phyloP scores from a whole-genome alignment of 106 monocot species.

The Dendrobium nobile region DNA sequence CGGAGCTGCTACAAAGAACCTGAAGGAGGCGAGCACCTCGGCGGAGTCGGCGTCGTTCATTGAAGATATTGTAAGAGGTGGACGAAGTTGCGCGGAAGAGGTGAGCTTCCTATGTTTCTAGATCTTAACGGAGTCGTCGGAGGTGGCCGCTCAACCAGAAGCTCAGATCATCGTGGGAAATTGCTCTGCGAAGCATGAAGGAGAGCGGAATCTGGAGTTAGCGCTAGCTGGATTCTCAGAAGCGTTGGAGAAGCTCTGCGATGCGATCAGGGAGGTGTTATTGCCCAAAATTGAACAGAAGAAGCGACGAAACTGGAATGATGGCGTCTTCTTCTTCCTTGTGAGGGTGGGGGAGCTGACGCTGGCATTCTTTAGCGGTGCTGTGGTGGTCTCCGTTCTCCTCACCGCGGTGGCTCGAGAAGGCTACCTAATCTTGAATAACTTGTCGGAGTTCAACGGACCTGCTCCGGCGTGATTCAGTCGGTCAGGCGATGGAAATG shows the following conservation, averaged over 20 bases:
- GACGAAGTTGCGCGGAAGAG: not conserved
- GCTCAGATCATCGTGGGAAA: not conserved
- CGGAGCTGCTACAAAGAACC: not conserved
- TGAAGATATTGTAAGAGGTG: not conserved
- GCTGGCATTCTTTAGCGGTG: not conserved
- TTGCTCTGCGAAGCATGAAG: not conserved
- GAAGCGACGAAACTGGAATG: not conserved
- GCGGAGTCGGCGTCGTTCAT: not conserved
- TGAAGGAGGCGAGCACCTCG: not conserved
- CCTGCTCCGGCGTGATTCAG: not conserved
- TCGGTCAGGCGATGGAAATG: no score
- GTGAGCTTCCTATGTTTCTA: slow-evolving; percentile 1
- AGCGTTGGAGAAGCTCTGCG: not conserved
- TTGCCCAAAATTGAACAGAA: not conserved
- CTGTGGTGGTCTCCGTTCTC: not conserved
- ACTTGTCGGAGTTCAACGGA: not conserved
- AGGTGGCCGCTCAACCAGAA: not conserved
- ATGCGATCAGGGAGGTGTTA: not conserved
- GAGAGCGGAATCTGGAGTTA: not conserved
- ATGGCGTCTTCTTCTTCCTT: not conserved
- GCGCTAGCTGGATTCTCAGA: not conserved
- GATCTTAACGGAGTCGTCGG: not conserved
- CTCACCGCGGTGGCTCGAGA: not conserved
- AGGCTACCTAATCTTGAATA: not conserved
- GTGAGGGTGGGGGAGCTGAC: not conserved